Percentiles rank a stretch among this genome's conserved stretches.
phyloP scores from a whole-genome alignment of 2,329 filamentous ascomycete genomes.

The Bipolaris oryzae region DNA sequence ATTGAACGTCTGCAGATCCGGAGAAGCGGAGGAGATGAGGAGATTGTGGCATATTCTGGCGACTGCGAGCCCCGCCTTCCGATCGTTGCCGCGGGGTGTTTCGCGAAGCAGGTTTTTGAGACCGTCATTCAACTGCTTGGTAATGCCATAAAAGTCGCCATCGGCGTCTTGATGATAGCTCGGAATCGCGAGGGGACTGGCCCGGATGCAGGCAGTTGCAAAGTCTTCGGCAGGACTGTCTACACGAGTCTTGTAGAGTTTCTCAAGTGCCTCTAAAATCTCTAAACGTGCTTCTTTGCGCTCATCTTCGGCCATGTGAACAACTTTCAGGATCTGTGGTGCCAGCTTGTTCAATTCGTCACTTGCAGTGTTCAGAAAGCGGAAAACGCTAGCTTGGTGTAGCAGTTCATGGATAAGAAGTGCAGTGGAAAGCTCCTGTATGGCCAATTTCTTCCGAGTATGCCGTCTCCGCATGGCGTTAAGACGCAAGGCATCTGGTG shows the following conservation, averaged over 20 bases:
- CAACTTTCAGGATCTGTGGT: constrained; percentile 27
- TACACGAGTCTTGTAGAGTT: constrained; percentile 17
- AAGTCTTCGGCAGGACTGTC: constrained; percentile 21
- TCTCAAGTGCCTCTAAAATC: constrained; percentile 25
- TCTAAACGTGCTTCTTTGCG: constrained; percentile 14
- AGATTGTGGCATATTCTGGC: constrained; percentile 66
- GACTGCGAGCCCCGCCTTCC: constrained; percentile 23
- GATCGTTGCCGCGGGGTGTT: constrained; percentile 17
- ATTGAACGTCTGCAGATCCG: constrained; percentile 74
- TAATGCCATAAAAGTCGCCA: constrained; percentile 43
- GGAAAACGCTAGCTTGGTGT: constrained; percentile 15
- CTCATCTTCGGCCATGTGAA: constrained; percentile 5
- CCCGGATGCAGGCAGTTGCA: constrained; percentile 11
- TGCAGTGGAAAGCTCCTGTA: constrained; percentile 50
- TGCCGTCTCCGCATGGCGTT: constrained; percentile 42
- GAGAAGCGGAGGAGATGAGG: constrained; percentile 64
- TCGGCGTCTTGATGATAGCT: constrained; percentile 48
- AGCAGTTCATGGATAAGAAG: constrained; percentile 49
- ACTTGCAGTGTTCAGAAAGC: constrained; percentile 10
- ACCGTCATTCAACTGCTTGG: constrained; percentile 39
- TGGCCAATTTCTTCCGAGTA: constrained; percentile 52
- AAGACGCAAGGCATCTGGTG: constrained; percentile 38
- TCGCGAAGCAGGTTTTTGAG: constrained; percentile 32
- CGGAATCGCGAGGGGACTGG: constrained; percentile 28
- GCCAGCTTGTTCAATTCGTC: constrained; percentile 21